Conservation (phyloP, 371 early-diverging fungal genomes). For the Encephalitozoon hellem region DNA sequence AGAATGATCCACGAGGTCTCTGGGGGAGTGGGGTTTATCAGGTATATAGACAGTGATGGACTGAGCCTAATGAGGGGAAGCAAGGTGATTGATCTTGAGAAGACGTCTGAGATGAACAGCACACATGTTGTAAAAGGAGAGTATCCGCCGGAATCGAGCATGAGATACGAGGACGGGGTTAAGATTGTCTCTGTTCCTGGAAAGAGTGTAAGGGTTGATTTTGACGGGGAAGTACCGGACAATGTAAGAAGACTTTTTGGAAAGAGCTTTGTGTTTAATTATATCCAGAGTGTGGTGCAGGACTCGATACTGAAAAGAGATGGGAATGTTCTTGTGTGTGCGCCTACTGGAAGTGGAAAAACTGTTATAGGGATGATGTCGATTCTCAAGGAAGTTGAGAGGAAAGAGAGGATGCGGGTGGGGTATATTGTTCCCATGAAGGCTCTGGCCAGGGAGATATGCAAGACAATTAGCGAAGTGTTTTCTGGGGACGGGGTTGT, state of each 20-base stretch:
- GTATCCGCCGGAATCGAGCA: not conserved
- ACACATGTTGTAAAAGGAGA: not conserved
- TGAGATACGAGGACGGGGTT: not conserved
- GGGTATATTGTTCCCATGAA: slow-evolving; percentile 39
- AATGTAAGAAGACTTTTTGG: slow-evolving; percentile 1
- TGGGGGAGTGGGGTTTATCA: not conserved
- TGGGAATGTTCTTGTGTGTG: slow-evolving; percentile 40
- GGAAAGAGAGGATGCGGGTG: not conserved
- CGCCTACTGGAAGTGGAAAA: slow-evolving; percentile 49
- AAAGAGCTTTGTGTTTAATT: slow-evolving; percentile 2
- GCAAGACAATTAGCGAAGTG: not conserved
- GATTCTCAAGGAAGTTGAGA: not conserved
- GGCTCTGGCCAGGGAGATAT: slow-evolving; percentile 15
- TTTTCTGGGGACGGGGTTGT: not conserved
- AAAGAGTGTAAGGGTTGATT: not conserved
- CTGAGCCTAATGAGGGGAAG: not conserved
- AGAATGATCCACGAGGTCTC: not conserved
- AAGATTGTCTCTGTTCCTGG: not conserved
- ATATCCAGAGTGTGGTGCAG: slow-evolving; percentile 21
- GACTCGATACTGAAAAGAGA: not conserved
- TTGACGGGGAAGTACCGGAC: not conserved
- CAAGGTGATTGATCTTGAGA: not conserved
- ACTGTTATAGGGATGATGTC: slow-evolving; percentile 28
- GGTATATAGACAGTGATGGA: not conserved
- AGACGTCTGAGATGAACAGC: not conserved